phyloP scores from a whole-genome alignment of 2,329 filamentous ascomycete species.

The Aureobasidium sp. region DNA sequence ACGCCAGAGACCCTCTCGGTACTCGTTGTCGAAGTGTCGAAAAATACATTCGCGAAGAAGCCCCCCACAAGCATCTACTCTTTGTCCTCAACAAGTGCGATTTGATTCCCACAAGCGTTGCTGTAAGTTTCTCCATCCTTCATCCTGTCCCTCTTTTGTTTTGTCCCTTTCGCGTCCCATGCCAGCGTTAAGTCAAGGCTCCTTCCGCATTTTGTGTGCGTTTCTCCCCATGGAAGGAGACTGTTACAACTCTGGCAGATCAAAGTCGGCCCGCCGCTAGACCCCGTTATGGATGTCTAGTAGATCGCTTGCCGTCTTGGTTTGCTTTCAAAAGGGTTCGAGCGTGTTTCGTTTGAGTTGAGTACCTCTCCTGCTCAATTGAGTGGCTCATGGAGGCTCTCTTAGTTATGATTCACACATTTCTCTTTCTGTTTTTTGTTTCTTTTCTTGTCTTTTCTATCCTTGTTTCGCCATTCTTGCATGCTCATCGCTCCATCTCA shows the following conservation, averaged over 20 bases:
- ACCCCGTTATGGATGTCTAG: slow-evolving; percentile 55
- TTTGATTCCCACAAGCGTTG: slow-evolving; percentile 82
- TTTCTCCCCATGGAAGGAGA: slow-evolving; percentile 63
- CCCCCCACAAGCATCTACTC: slow-evolving; percentile 90
- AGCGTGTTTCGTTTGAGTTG: slow-evolving; percentile 96
- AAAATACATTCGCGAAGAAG: slow-evolving; percentile 88
- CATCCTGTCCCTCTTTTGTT: slow-evolving; percentile 17
- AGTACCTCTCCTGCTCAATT: slow-evolving; percentile 63
- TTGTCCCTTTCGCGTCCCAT: slow-evolving; percentile 30
- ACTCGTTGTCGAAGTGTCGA: slow-evolving; percentile 86
- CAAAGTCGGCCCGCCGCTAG: slow-evolving; percentile 64
- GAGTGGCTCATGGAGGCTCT: slow-evolving; percentile 67
- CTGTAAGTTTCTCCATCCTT: slow-evolving; percentile 64
- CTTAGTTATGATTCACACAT: slow-evolving; percentile 99
- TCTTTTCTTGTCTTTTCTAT: slow-evolving; percentile 22
- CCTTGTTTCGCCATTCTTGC: neutral
- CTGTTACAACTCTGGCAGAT: slow-evolving; percentile 99
- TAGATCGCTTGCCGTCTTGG: slow-evolving; percentile 86
- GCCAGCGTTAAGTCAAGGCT: slow-evolving; percentile 90
- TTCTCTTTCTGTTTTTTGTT: slow-evolving; percentile 11
- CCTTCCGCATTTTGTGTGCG: slow-evolving; percentile 53
- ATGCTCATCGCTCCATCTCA: neutral
- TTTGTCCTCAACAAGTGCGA: slow-evolving; percentile 91
- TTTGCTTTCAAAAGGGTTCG: slow-evolving; percentile 63
- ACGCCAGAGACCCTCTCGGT: slow-evolving; percentile 81